phyloP scores from a whole-genome alignment of 495 filamentous ascomycete species.

The Neurospora intermedia region DNA sequence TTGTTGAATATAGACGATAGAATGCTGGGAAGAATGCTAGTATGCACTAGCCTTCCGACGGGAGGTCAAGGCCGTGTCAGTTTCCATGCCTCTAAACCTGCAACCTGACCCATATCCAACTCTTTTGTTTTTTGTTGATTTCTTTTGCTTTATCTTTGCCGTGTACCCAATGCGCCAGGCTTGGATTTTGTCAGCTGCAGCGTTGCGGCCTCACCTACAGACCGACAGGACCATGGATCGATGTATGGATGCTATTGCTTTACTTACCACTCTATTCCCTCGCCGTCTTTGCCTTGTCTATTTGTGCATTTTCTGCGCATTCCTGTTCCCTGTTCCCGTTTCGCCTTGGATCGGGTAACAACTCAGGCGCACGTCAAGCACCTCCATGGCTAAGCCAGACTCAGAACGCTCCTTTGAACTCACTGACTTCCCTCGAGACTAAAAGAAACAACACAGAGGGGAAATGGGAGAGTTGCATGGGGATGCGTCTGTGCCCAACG shows the following conservation, averaged over 20 bases:
- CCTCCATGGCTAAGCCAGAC: not conserved
- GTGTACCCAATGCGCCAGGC: not conserved
- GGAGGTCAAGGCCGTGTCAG: not conserved
- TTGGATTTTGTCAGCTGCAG: not conserved
- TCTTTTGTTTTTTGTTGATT: not conserved
- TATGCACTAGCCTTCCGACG: not conserved
- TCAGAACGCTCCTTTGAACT: not conserved
- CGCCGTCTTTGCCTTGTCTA: not conserved
- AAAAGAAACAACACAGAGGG: not conserved
- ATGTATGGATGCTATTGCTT: not conserved
- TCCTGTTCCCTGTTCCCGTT: not conserved
- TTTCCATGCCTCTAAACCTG: not conserved
- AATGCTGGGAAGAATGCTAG: not conserved
- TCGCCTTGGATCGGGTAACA: not conserved
- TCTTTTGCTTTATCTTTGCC: not conserved
- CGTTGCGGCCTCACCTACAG: not conserved
- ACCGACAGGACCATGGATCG: not conserved
- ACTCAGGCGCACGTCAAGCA: not conserved
- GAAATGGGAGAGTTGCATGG: not conserved
- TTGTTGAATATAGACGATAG: not conserved
- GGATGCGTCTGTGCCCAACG: not conserved
- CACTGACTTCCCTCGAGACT: not conserved
- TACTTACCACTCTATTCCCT: not conserved
- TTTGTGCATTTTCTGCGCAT: not conserved
- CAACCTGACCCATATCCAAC: not conserved